Evolutionary conservation across 164 flowering plant species (phyloP).

Genomic region (Taxillus chinensis): DNA sequence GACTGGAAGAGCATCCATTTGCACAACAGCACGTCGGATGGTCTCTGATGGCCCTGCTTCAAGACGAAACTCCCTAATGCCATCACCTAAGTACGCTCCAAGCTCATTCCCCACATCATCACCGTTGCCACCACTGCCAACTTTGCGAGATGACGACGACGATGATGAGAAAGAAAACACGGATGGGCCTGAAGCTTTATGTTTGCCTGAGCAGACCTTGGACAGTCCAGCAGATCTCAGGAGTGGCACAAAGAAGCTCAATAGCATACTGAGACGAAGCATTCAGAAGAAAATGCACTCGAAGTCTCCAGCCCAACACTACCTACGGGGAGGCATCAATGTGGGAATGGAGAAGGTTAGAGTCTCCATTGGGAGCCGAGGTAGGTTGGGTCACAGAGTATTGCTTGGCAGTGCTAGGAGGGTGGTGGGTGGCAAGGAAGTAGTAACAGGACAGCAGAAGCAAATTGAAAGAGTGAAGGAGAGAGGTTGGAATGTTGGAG

Average conservation of each 20-base stretch:
- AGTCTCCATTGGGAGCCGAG: constrained; percentile 63
- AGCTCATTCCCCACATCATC: constrained; percentile 17
- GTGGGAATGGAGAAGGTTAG: constrained; percentile 69
- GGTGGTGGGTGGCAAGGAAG: constrained; percentile 24
- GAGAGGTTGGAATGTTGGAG: constrained; percentile 62
- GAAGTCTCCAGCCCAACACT: constrained; percentile 46
- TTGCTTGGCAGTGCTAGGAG: constrained; percentile 34
- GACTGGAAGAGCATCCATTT: constrained; percentile 62
- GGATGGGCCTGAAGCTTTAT: constrained; percentile 20
- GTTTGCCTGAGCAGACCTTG: constrained; percentile 27
- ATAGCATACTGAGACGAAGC: constrained; percentile 55
- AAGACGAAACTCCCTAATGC: constrained; percentile 71
- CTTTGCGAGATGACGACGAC: neutral
- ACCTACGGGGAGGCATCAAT: constrained; percentile 38
- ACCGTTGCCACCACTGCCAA: constrained; percentile 21
- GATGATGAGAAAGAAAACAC: constrained; percentile 19
- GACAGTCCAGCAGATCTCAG: constrained; percentile 35
- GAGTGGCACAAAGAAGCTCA: constrained; percentile 40
- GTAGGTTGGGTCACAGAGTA: constrained; percentile 52
- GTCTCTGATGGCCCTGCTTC: constrained; percentile 31
- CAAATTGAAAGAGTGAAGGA: constrained; percentile 52
- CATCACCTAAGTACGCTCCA: constrained; percentile 31
- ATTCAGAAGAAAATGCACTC: constrained; percentile 50
- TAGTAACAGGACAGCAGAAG: constrained; percentile 18
- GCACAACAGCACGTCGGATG: constrained; percentile 27